Evolutionary conservation across 2,329 filamentous ascomycete species (phyloP).

Genomic region (Fusarium miscanthi): DNA sequence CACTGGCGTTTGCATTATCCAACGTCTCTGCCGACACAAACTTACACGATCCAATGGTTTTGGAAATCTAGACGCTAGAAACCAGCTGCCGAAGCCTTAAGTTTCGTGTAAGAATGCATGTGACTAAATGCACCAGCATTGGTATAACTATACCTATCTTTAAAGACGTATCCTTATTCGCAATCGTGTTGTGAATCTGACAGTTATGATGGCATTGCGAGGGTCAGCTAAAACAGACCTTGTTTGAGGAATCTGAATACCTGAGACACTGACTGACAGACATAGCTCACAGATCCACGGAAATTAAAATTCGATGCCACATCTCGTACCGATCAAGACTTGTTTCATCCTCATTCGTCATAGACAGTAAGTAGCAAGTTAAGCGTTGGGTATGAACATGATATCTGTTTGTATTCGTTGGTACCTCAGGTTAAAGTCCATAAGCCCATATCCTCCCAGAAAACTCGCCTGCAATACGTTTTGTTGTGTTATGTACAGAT

Average conservation of each 20-base stretch:
- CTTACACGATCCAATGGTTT: constrained; percentile 6
- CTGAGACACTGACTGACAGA: constrained; percentile 11
- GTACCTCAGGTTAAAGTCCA: constrained; percentile 14
- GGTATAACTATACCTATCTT: neutral
- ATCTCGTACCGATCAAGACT: constrained; percentile 9
- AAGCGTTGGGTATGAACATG: constrained; percentile 16
- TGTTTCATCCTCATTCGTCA: constrained; percentile 30
- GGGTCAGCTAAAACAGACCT: neutral
- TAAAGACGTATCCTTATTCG: constrained; percentile 9
- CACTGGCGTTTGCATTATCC: constrained; percentile 2
- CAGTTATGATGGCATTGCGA: constrained; percentile 5
- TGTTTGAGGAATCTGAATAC: neutral
- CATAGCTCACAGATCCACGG: constrained; percentile 5
- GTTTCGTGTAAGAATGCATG: constrained; percentile 11
- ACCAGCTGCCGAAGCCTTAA: constrained; percentile 2
- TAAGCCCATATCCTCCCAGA: constrained; percentile 14
- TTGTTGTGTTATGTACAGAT: constrained; percentile 38
- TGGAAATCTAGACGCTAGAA: constrained; percentile 1
- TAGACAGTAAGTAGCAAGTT: neutral
- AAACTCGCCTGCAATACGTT: constrained; percentile 29
- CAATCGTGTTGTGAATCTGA: constrained; percentile 7
- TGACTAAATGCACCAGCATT: neutral
- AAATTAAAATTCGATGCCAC: constrained; percentile 23
- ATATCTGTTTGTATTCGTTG: constrained; percentile 32
- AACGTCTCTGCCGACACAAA: neutral